These are phyloP conservation scores for Phaeotremella fagi DNA, from an alignment of 768 basidiomycete species.

Conservation along the genomic window DNA sequence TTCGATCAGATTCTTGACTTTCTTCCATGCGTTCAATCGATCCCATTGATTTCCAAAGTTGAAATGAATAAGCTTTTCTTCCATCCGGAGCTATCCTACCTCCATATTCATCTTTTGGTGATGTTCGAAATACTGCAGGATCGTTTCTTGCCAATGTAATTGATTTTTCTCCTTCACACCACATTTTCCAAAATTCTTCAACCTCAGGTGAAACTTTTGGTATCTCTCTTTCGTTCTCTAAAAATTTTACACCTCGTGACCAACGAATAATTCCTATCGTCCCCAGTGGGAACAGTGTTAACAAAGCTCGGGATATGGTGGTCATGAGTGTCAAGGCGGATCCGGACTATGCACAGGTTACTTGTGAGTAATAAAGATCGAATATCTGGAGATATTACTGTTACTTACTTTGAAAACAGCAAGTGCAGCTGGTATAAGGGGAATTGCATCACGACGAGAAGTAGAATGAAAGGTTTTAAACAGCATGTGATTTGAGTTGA, in stretches of 20 bases:
- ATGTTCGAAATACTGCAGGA: constrained; percentile 8
- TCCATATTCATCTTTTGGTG: constrained; percentile 13
- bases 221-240: constrained; percentile 10
- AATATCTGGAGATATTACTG: no score
- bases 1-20: neutral
- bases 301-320: constrained; percentile 37
- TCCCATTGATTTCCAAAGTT: neutral
- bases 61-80: constrained; percentile 13
- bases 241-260: constrained; percentile 14
- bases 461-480: constrained; percentile 28
- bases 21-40: neutral
- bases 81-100: constrained; percentile 9
- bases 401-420: constrained; percentile 37
- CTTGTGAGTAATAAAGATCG: neutral
- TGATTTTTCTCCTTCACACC: constrained; percentile 36
- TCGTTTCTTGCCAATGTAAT: constrained; percentile 15
- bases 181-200: constrained; percentile 40
- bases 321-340: constrained; percentile 34
- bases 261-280: constrained; percentile 33
- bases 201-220: constrained; percentile 23
- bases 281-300: constrained; percentile 42
- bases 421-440: constrained; percentile 28
- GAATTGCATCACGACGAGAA: constrained; percentile 29
- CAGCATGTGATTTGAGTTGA: neutral
- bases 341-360: constrained; percentile 22